These are phyloP conservation scores for Ceratocystis papillata DNA, from an alignment of 2,329 filamentous ascomycete genomes.

Conservation along the genomic window DNA sequence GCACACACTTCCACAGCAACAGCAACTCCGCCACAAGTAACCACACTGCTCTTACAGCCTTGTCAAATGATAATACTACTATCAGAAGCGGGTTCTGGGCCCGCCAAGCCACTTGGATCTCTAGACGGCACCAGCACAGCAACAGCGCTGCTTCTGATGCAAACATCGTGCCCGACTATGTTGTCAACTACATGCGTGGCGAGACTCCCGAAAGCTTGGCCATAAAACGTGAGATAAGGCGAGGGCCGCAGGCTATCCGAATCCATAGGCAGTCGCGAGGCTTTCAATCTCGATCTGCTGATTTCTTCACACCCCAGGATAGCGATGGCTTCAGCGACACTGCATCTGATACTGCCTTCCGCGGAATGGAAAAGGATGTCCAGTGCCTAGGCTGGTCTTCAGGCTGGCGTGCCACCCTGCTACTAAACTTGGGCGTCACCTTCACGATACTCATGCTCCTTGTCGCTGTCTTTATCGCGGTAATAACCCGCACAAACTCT, in stretches of 20 bases:
- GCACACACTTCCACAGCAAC: constrained; percentile 17
- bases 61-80: constrained; percentile 15
- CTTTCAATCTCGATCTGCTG: constrained; percentile 32
- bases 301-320: constrained; percentile 29
- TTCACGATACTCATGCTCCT: constrained; percentile 25
- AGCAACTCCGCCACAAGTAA: constrained; percentile 17
- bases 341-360: constrained; percentile 11
- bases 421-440: constrained; percentile 31
- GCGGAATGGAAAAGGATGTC: constrained; percentile 19
- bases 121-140: constrained; percentile 19
- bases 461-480: constrained; percentile 34
- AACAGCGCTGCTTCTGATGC: constrained; percentile 32
- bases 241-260: constrained; percentile 18
- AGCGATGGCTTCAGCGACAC: constrained; percentile 10
- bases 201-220: constrained; percentile 46
- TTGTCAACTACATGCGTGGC: constrained; percentile 45
- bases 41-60: constrained; percentile 18
- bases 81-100: constrained; percentile 22
- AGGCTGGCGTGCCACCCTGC: constrained; percentile 41
- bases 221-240: constrained; percentile 34
- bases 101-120: constrained; percentile 18
- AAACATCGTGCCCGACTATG: constrained; percentile 45
- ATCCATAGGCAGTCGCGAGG: constrained; percentile 22
- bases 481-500: constrained; percentile 32
- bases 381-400: constrained; percentile 28